Conservation (phyloP, 345 rosid genomes). For the Moricandia moricandioides region DNA sequence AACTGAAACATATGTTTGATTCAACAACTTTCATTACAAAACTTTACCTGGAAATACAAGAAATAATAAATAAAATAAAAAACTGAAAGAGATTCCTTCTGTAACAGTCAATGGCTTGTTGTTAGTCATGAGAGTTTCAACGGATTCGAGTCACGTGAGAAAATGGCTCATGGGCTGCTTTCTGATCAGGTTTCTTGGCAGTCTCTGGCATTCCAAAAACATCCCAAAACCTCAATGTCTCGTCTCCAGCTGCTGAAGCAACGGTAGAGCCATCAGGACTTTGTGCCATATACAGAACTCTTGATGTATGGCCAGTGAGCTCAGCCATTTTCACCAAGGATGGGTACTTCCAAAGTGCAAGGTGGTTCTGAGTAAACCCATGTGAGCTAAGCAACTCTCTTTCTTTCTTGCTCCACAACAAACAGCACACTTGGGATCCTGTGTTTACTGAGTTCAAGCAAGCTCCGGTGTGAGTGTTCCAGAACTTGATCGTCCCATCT, state of each 20-base stretch:
- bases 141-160: neutral
- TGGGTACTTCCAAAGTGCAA: neutral
- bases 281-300: neutral
- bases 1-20: too few species aligned
- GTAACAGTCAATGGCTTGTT: neutral
- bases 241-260: neutral
- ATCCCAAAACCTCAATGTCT: neutral
- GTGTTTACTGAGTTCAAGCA: neutral
- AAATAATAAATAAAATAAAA: too few species aligned
- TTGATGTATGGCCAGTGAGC: constrained; percentile 48
- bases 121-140: neutral
- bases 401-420: neutral
- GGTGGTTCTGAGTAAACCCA: neutral
- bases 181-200: neutral
- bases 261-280: neutral
- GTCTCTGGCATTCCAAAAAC: neutral
- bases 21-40: too few species aligned
- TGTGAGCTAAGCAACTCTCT: neutral
- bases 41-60: too few species aligned
- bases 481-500: neutral
- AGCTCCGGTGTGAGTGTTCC: neutral
- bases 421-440: neutral
- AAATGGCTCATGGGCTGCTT: neutral
- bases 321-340: neutral
- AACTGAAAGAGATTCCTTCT: neutral